These are phyloP conservation scores for Moricandia arvensis DNA, from an alignment of 345 rosid genomes.

Conservation along the genomic window DNA sequence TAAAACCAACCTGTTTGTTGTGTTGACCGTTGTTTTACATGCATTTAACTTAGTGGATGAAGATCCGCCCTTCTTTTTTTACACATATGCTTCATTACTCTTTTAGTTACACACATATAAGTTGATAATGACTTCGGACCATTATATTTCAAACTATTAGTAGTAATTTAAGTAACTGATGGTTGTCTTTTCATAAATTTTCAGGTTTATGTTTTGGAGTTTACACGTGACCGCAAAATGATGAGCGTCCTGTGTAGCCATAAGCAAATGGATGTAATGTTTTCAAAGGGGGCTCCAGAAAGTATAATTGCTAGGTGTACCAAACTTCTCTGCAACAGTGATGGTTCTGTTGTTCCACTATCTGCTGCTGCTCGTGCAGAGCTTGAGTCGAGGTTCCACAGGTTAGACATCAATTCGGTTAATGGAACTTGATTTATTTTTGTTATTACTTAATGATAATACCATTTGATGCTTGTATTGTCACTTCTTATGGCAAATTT, in stretches of 20 bases:
- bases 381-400: constrained; percentile 76
- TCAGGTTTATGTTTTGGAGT: constrained; percentile 87
- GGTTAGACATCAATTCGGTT: constrained; percentile 43
- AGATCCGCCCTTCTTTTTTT: background rate
- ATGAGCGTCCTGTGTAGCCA: constrained; percentile 93
- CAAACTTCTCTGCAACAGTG: constrained; percentile 70
- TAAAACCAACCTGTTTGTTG: constrained; percentile 13
- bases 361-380: constrained; percentile 64
- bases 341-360: constrained; percentile 78
- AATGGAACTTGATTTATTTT: background rate
- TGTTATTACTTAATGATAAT: constrained; percentile 1
- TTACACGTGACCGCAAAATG: constrained; percentile 98
- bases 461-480: background rate
- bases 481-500: background rate
- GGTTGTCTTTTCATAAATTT: constrained; percentile 27
- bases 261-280: constrained; percentile 70
- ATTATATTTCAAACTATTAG: background rate
- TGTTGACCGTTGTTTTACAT: background rate
- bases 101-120: background rate
- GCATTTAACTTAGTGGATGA: background rate
- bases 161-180: constrained; percentile 11
- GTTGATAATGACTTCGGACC: background rate
- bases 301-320: constrained; percentile 86
- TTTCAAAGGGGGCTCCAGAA: constrained; percentile 98
- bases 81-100: background rate